Base-by-base conservation (phyloP, 176 grass and related monocot genomes). In the Eleusine coracana region DNA sequence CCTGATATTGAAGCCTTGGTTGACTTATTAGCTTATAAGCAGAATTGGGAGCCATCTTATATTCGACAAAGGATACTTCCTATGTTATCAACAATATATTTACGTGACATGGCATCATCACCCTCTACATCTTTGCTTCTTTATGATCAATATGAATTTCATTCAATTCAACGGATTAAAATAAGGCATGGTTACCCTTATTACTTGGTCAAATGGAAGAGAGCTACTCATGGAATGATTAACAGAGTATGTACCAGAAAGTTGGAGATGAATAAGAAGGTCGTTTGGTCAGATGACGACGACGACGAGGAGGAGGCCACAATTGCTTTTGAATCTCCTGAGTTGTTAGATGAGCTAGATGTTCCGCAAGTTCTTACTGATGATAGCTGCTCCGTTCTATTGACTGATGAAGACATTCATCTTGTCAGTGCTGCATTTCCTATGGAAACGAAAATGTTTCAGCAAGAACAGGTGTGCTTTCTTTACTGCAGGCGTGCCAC, bases 331-430 rank as follows among this genome's bases (percentile, higher is more conserved):
- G 75, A 85, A 38, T 89, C 91, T 82, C 34, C 79, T 36, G 89
- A 94, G 77, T 70, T 86, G 58, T 79, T 97, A 65, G 89, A 97
- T 74, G 91, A 93, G 55, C 85, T 82, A 70, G 96, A 92, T 90
- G 17, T 82, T 77, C 90, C 87, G 39, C 85, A 88, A 70, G 80
- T 98, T 18, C 82, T 93, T 56, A 67, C 55, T 78, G 84, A 98
- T 77, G 83, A 92, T 80, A 82, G 86, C 2, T 36, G 60, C 67
- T 70, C 42, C 27, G 93, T 91, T 84, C 59, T 93, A 20, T 81
- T 93, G 87, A 95, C 96, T 62, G 87, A 95, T 74, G 96, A 98
- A 87, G 94, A 98, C 61, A 96, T 93, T 80, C 37, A 93, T 71
- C 93, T 98, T 58, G 93, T 98, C 39, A 76, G 82, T 90, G 83